Conservation (phyloP, 192 early-diverging fungal genomes). For the Entomortierella parvispora region DNA sequence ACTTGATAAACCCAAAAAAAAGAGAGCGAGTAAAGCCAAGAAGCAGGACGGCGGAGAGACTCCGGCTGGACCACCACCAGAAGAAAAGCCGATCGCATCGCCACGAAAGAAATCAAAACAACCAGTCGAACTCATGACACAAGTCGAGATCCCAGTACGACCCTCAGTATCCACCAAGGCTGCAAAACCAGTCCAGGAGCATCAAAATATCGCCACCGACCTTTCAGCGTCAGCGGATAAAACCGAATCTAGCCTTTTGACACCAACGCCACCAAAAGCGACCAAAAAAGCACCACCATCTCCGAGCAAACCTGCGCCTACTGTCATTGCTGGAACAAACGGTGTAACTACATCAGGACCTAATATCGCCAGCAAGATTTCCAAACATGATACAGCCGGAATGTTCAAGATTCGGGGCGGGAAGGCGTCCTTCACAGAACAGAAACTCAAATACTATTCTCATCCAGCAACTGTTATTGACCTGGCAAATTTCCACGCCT, state of each 20-base stretch:
- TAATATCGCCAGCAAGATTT: conserved; percentile 19
- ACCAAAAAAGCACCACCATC: conserved; percentile 7
- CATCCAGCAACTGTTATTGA: conserved; percentile 42
- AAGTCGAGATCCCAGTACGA: not conserved
- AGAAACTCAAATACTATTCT: conserved; percentile 36
- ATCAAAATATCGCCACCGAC: no score
- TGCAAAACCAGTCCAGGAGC: not conserved
- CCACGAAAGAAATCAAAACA: not conserved
- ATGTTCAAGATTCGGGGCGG: conserved; percentile 49
- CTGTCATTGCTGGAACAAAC: not conserved
- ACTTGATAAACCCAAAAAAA: conserved; percentile 17
- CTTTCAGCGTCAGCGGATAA: not conserved
- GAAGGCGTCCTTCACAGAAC: conserved; percentile 41
- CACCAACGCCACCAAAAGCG: not conserved
- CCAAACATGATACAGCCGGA: conserved; percentile 35
- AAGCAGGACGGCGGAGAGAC: conserved; percentile 6
- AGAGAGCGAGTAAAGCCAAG: conserved; percentile 12
- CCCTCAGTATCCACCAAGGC: not conserved
- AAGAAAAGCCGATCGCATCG: not conserved
- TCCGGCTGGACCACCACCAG: not conserved
- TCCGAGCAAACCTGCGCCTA: conserved; percentile 8
- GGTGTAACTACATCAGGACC: not conserved
- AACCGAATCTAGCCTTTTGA: not conserved
- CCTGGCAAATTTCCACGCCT: conserved; percentile 41
- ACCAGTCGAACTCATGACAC: not conserved